Percentiles rank a stretch among this genome's conserved stretches.
Evolutionary conservation across 202 grass and related monocot species (phyloP).

Genomic region (Setaria italica): DNA sequence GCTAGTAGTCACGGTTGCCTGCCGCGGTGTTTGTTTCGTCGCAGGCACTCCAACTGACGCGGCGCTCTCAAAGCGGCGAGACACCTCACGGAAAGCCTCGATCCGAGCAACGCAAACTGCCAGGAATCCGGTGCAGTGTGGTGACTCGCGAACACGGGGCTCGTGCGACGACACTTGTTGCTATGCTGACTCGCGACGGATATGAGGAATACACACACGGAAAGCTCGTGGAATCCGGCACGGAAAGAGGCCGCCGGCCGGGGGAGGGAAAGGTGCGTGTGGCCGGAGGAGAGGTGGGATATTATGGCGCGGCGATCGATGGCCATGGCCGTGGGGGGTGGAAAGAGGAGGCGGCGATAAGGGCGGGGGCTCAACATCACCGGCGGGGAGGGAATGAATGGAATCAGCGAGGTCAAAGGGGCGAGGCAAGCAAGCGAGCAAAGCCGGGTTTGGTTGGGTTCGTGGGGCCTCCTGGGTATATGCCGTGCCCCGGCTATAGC

Average conservation of each 20-base stretch:
- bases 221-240: constrained; percentile 50
- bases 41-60: constrained; percentile 37
- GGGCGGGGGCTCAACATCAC: background rate
- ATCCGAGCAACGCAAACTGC: background rate
- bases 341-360: constrained; percentile 45
- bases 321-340: constrained; percentile 18
- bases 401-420: constrained; percentile 55
- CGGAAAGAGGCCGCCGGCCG: background rate
- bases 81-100: constrained; percentile 8
- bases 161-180: background rate
- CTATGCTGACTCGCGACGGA: background rate
- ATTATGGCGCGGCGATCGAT: background rate
- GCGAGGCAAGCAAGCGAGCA: too few species aligned
- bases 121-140: background rate
- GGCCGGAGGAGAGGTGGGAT: background rate
- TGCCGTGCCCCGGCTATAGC: background rate
- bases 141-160: background rate
- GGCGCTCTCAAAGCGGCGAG: background rate
- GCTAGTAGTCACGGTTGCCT: background rate
- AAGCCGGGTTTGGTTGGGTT: background rate
- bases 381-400: constrained; percentile 43
- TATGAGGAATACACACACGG: background rate
- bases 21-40: constrained; percentile 35
- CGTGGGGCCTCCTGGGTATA: constrained; percentile 28
- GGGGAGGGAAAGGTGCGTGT: background rate